phyloP scores from a whole-genome alignment of 2,329 filamentous ascomycete genomes.

The Aspergillus chevalieri region DNA sequence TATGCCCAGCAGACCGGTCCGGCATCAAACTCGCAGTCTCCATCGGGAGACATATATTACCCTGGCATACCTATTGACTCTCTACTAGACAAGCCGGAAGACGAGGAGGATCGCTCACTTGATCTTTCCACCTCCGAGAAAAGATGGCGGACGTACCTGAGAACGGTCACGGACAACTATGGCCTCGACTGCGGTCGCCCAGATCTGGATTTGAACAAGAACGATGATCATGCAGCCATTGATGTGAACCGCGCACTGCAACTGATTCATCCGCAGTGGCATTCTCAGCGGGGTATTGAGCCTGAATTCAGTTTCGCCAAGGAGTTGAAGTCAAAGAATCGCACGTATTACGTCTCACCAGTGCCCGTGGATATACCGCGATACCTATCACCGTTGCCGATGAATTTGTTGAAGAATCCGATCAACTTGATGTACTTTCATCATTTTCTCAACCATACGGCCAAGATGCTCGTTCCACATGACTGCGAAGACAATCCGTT shows the following conservation, averaged over 20 bases:
- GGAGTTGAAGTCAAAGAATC: conserved; percentile 44
- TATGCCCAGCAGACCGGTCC: background rate
- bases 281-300: conserved; percentile 5
- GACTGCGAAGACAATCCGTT: conserved; percentile 58
- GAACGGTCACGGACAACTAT: conserved; percentile 44
- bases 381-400: conserved; percentile 51
- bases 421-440: conserved; percentile 76
- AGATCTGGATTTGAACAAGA: conserved; percentile 64
- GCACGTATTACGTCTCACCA: conserved; percentile 64
- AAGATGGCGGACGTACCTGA: conserved; percentile 28
- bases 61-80: background rate
- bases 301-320: conserved; percentile 26
- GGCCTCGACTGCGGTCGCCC: conserved; percentile 65
- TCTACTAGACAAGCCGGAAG: conserved; percentile 3
- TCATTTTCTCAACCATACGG: conserved; percentile 74
- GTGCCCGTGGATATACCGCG: conserved; percentile 60
- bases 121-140: conserved; percentile 16
- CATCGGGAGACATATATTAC: background rate
- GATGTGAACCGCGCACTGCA: conserved; percentile 41
- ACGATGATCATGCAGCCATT: conserved; percentile 65
- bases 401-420: conserved; percentile 59
- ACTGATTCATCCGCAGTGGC: conserved; percentile 15
- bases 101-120: conserved; percentile 3
- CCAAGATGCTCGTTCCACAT: conserved; percentile 58
- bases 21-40: background rate